Base-by-base conservation (phyloP, 768 basidiomycete species). In the Strobilomyces echinocephalus region DNA sequence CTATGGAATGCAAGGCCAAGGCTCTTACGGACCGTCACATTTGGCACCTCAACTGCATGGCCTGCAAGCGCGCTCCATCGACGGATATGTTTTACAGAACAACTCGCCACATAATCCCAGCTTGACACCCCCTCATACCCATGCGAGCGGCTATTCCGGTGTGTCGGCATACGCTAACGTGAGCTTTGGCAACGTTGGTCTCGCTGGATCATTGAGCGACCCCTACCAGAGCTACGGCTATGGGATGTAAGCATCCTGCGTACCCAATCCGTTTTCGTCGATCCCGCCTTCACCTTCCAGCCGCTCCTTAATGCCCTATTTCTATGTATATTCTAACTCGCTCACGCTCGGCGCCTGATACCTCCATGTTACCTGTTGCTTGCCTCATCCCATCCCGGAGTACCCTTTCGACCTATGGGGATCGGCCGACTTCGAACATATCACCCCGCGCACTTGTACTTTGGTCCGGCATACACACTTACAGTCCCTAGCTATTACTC, bases 141-240 rank as follows among this genome's bases (percentile, higher is more conserved):
- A 84, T 55, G 66, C 69, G 12, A 73, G 76, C 44, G 77, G 77
- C 40, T 88, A 87, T 72, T 77, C 81, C 38, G 76, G 77, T 55
- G 76, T 78, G 49, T 78, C 83, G 21, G 63, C 70, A 20, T 80
- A 76, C 60, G 68, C 68, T 57, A 84, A 82, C 64, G 78, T 78
- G 63, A 81, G 78, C 63, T 81, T 77, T 68, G 73, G 74, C 45
- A 69, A 67, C 56, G 70, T 76, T 55, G 74, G 75, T 50, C 66
- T 79, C 55, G 70, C 83, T 38, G 76, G 77, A 44, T 74, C 80
- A 38, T 73, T 85, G 63, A 81, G 76, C 63, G 88, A 90, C 70
- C 87, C 85, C 33, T 91, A 91, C 75, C 86, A 87, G 74, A 73
- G 75, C 58, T 91, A 85, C 63, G 85, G 83, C 54, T 91, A 91